Evolutionary conservation across 352 stramenopile genomes (phyloP), one percentile per base, ranked within the genome.

Genomic region (Pelagophyceae sp.): DNA sequence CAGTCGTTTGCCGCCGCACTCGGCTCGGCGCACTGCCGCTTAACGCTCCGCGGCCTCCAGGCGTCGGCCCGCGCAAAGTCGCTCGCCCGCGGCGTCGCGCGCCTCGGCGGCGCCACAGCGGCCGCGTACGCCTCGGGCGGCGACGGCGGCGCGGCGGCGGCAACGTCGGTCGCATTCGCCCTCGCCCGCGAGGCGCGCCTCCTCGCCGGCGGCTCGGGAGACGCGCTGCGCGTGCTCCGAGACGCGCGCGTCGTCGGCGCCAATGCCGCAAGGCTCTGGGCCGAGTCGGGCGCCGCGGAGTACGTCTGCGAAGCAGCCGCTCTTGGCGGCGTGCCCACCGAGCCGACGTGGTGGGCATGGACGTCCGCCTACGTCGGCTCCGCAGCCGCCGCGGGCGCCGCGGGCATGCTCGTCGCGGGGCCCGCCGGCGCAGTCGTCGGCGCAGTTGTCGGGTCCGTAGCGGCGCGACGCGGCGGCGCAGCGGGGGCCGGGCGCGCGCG

Each of bases 141-240:
- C 61, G 61, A 71, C 61, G 61, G 61, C 61, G 61, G 61, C 61
- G n/a, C 61, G n/a, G 61, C 61, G 61, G 37, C 61, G 61, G 61
- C 61, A 1, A 19, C 29, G n/a, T 37, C 61, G n/a, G n/a, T 71
- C 15, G 6, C 61, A 6, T 15, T 71, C 61, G 61, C 61, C 5
- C 25, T 71, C 11, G 61, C n/a, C 33, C 17, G 27, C 61, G 61
- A 71, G 33, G 61, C 61, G 61, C 27, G 61, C n/a, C 61, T 71
- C 61, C 61, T 71, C 25, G 15, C 38, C 15, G 3, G 31, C 3
- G 33, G n/a, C 61, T 15, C n/a, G 15, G 5, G 29, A 27, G 11
- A 17, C 3, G 61, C 61, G n/a, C 6, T 29, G n/a, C 29, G 38
- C 3, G 61, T 38, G n/a, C 15, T 37, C 15, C 33, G 33, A 27